A percentile compares a stretch with the other conserved stretches of the same genome.
These are phyloP conservation scores for Gnomoniopsis smithogilvyi DNA, from an alignment of 2,329 filamentous ascomycete species.

Conservation along the genomic window DNA sequence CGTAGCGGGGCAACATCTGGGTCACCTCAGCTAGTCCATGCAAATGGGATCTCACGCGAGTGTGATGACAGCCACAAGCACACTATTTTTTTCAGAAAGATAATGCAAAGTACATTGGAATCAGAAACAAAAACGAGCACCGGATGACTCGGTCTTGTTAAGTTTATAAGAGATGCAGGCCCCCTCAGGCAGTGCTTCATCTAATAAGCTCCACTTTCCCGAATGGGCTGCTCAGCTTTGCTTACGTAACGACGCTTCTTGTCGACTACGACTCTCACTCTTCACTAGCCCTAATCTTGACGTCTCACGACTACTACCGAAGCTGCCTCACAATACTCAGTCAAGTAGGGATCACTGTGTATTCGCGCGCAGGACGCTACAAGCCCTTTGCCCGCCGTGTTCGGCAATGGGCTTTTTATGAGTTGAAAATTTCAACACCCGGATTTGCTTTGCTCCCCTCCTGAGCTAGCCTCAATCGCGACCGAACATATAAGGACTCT, in stretches of 20 bases:
- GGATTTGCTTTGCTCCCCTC: background rate
- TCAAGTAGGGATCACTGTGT: background rate
- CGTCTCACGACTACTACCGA: background rate
- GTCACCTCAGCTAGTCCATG: too few relatives aligned
- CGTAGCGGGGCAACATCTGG: too few relatives aligned
- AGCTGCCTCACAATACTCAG: background rate
- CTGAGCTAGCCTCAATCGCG: background rate
- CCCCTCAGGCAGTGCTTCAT: too few relatives aligned
- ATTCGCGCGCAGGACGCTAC: background rate
- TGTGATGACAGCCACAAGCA: background rate
- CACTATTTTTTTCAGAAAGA: too few relatives aligned
- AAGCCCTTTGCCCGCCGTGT: background rate
- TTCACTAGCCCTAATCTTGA: background rate
- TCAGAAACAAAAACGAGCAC: too few relatives aligned
- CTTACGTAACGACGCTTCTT: background rate
- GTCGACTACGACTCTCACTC: background rate
- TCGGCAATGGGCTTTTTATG: background rate
- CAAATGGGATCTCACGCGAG: background rate
- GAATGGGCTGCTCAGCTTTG: background rate
- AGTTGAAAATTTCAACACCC: background rate
- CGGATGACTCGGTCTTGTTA: background rate
- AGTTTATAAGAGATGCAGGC: background rate
- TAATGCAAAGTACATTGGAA: too few relatives aligned
- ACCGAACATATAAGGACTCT: background rate
- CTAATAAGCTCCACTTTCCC: background rate